Conservation (phyloP, 345 rosid species). For the Syzygium aqueum region DNA sequence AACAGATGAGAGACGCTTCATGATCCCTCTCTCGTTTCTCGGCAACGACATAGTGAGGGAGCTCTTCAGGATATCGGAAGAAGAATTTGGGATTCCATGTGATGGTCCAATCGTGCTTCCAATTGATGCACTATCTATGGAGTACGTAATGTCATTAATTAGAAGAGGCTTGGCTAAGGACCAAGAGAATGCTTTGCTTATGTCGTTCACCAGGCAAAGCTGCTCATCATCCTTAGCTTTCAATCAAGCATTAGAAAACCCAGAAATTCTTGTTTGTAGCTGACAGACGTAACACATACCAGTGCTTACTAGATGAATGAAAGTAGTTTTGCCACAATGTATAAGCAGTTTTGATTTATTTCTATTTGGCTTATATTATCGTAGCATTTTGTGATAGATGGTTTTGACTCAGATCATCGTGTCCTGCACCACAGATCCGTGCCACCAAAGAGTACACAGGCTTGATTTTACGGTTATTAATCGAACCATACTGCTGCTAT, state of each 20-base stretch:
- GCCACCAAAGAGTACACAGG: not conserved
- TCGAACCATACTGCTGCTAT: not conserved
- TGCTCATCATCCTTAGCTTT: slow-evolving; percentile 1
- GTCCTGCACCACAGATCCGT: not conserved
- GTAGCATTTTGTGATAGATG: not conserved
- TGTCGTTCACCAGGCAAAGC: not conserved
- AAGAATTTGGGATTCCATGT: slow-evolving; percentile 3
- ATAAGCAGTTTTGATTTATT: not conserved
- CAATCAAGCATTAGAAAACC: not conserved
- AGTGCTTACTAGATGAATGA: not conserved
- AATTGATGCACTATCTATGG: slow-evolving; percentile 2
- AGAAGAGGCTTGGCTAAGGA: slow-evolving; percentile 7
- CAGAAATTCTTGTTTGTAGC: not conserved
- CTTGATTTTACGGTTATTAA: not conserved
- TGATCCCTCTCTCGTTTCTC: slow-evolving; percentile 11
- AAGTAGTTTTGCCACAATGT: not conserved
- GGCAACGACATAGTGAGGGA: not conserved
- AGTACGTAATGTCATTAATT: slow-evolving; percentile 10
- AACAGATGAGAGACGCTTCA: not conserved
- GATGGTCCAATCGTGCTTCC: slow-evolving; percentile 3
- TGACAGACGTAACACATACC: not conserved
- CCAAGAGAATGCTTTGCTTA: slow-evolving; percentile 15
- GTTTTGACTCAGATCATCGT: not conserved
- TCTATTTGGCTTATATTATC: not conserved
- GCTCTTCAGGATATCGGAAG: slow-evolving; percentile 2